phyloP scores from a whole-genome alignment of 2,329 filamentous ascomycete species.

The Alternaria brassicae region DNA sequence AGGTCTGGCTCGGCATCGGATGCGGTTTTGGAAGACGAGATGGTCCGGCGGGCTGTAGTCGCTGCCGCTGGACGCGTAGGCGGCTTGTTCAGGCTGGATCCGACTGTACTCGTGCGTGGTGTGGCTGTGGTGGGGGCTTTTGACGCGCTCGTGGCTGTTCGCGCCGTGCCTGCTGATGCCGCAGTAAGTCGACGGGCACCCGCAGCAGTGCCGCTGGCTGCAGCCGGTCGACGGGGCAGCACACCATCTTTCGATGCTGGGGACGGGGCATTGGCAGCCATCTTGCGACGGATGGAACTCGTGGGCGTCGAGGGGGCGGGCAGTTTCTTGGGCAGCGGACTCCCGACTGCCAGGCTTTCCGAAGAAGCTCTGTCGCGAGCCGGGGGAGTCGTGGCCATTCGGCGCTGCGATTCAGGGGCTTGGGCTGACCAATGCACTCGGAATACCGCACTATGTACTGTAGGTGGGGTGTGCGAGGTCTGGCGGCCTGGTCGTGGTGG shows the following conservation, averaged over 20 bases:
- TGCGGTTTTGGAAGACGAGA: conserved; percentile 28
- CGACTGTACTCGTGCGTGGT: conserved; percentile 34
- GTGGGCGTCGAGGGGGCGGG: conserved; percentile 38
- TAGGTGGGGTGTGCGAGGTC: not conserved
- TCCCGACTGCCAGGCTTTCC: conserved; percentile 13
- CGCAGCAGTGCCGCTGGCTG: conserved; percentile 20
- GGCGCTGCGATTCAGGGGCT: conserved; percentile 4
- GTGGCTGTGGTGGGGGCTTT: conserved; percentile 34
- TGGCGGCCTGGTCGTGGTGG: not conserved
- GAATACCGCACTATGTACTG: not conserved
- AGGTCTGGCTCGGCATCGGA: conserved; percentile 45
- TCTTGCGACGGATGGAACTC: conserved; percentile 41
- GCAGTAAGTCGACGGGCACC: conserved; percentile 36
- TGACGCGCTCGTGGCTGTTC: conserved; percentile 37
- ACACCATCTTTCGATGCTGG: conserved; percentile 38
- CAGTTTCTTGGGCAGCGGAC: conserved; percentile 25
- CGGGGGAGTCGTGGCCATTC: conserved; percentile 20
- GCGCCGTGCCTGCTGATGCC: conserved; percentile 26
- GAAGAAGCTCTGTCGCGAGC: conserved; percentile 13
- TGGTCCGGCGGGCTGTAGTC: conserved; percentile 33
- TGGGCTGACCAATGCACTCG: conserved; percentile 10
- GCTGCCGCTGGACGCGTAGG: conserved; percentile 44
- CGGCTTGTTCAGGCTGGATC: conserved; percentile 46
- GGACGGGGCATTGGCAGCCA: conserved; percentile 41
- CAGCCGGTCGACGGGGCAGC: conserved; percentile 39